phyloP scores from a whole-genome alignment of 2,329 filamentous ascomycete genomes.

The Annulohypoxylon truncatum region DNA sequence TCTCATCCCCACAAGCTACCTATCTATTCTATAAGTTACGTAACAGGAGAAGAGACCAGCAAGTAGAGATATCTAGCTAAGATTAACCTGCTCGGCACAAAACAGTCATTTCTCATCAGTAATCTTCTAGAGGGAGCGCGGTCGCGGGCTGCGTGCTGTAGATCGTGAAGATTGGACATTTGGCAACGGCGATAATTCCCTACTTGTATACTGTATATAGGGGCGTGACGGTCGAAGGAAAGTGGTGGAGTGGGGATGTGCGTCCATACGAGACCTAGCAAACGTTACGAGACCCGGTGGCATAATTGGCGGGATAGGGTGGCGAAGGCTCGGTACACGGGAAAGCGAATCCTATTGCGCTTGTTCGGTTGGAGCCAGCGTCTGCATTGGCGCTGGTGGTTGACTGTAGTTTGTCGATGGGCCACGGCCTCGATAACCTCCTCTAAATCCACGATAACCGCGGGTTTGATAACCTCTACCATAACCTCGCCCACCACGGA shows the following conservation, averaged over 20 bases:
- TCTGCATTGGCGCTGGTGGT: slow-evolving; percentile 22
- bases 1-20: neutral
- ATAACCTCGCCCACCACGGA: slow-evolving; percentile 46
- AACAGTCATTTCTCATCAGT: slow-evolving; percentile 10
- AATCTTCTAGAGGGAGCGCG: neutral
- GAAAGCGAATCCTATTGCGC: slow-evolving; percentile 35
- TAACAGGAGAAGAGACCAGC: neutral
- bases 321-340: slow-evolving; percentile 3
- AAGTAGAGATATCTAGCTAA: neutral
- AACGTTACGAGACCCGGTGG: neutral
- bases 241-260: neutral
- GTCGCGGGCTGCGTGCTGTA: neutral
- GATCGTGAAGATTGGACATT: neutral
- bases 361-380: slow-evolving; percentile 30
- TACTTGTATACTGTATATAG: neutral
- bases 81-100: neutral
- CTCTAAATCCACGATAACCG: slow-evolving; percentile 39
- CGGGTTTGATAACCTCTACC: slow-evolving; percentile 40
- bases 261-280: neutral
- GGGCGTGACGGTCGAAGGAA: neutral
- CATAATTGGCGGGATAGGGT: neutral
- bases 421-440: slow-evolving; percentile 41
- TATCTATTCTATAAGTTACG: neutral
- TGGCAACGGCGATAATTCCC: neutral
- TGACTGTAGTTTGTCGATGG: slow-evolving; percentile 28